Base-by-base conservation (phyloP, 768 basidiomycete species). In the Lentinus brumalis region DNA sequence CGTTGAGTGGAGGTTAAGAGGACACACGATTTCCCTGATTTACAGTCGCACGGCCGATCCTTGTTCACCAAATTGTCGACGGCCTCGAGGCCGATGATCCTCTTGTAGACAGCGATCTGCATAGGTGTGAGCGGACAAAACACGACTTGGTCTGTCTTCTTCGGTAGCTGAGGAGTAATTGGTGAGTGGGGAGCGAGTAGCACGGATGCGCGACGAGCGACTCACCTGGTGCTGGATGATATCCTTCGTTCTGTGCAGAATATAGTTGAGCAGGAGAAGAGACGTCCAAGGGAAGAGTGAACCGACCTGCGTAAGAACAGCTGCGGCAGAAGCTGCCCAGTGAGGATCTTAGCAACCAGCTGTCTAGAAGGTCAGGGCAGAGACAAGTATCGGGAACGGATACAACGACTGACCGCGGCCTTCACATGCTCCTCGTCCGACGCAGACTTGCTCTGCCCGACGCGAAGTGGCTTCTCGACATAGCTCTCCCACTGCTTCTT, bases 111-210 rank as follows among this genome's bases (percentile, higher is more conserved):
- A 15, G 73, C 69, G 31, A 86, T 82, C 74, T 97, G 96, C 39
- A 75, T 79, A 0, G 76, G 59, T 0, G 91, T 91, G 51, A 98
- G 76, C 15, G 94, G 96, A 69, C 96, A 99, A 68, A 98, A 96
- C 5, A 97, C 93, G 14, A 98, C 91, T 69, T 94, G 79, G 66
- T 99, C 96, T 0, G 82, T 82, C 77, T 99, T 99, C 62, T 81
- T 79, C 1, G 96, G 96, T 2, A 98, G 80, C 89, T 96, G 67
- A 3, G 41, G 14, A 49, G 63, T 31, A 21, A 39, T 2, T 7
- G 11, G 21, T 45, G 8, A 57, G 44, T 15, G 1, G 9, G 9
- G 16, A 1, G 54, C 29, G 3, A 14, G 11, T 31, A 12, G 32
- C 40, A 49, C 52, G 12, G 61, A n/a, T 2, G 63, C 21, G 26